Evolutionary conservation across 2,329 filamentous ascomycete species (phyloP).

Genomic region (Aspergillus thermomutatus): DNA sequence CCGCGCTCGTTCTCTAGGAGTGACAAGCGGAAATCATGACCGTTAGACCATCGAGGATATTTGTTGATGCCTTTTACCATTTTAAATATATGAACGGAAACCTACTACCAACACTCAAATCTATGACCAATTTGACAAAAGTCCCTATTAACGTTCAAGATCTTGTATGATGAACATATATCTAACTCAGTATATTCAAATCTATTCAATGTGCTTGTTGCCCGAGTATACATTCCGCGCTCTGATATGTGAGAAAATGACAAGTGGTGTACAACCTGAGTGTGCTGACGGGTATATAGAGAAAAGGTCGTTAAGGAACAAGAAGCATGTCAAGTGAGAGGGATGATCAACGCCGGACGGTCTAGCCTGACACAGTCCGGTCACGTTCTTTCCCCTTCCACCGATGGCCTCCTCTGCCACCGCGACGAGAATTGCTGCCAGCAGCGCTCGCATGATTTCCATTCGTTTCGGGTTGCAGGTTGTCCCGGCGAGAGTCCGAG

Average conservation of each 20-base stretch:
- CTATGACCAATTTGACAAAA: neutral
- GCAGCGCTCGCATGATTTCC: constrained; percentile 11
- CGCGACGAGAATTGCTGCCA: constrained; percentile 19
- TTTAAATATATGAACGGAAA: neutral
- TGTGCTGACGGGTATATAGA: neutral
- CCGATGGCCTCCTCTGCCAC: constrained; percentile 13
- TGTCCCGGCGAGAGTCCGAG: constrained; percentile 10
- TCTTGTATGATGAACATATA: neutral
- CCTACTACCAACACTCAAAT: fast-evolving
- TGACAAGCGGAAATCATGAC: neutral
- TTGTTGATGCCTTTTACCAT: fast-evolving
- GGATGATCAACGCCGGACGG: neutral
- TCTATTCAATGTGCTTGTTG: neutral
- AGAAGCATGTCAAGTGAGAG: neutral
- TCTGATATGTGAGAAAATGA: neutral
- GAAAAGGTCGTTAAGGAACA: neutral
- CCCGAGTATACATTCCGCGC: neutral
- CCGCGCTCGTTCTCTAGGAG: neutral
- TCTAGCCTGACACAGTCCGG: neutral
- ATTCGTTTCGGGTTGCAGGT: constrained; percentile 6
- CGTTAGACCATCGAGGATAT: neutral
- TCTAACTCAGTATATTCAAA: neutral
- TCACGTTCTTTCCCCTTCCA: constrained; percentile 18
- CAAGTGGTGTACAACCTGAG: neutral
- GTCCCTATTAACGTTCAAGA: neutral